phyloP scores from a whole-genome alignment of 768 basidiomycete species.

The Saitozyma sp. region DNA sequence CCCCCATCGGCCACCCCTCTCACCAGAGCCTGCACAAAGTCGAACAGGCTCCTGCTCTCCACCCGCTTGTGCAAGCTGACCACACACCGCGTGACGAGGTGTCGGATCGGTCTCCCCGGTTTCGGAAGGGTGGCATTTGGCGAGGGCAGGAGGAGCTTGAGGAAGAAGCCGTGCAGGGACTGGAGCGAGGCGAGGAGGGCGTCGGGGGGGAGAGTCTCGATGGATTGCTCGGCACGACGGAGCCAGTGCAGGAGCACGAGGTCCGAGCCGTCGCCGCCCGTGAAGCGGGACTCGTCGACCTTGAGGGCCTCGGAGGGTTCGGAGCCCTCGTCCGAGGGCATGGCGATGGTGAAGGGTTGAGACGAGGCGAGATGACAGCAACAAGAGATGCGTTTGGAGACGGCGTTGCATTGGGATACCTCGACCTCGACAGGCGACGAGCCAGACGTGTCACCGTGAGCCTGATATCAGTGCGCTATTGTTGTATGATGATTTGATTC shows the following conservation, averaged over 20 bases:
- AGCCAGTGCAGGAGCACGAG: slow-evolving; percentile 46
- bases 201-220: slow-evolving; percentile 28
- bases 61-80: slow-evolving; percentile 71
- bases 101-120: slow-evolving; percentile 83
- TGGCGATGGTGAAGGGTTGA: too few species aligned
- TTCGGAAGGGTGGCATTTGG: slow-evolving; percentile 61
- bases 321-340: not conserved
- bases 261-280: slow-evolving; percentile 41
- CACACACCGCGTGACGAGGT: slow-evolving; percentile 75
- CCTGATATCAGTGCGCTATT: too few species aligned
- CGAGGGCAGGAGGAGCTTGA: slow-evolving; percentile 68
- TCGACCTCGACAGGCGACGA: too few species aligned
- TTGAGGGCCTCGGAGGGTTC: slow-evolving; percentile 7
- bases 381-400: too few species aligned
- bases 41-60: slow-evolving; percentile 82
- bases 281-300: slow-evolving; percentile 36
- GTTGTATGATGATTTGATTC: too few species aligned
- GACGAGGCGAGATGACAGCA: too few species aligned
- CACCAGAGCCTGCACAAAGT: slow-evolving; percentile 75
- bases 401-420: too few species aligned
- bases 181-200: slow-evolving; percentile 29
- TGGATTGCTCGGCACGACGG: slow-evolving; percentile 44
- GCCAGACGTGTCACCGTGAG: too few species aligned
- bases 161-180: slow-evolving; percentile 42
- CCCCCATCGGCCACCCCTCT: slow-evolving; percentile 75